Percentiles rank a stretch among this genome's conserved stretches.
Evolutionary conservation across 169 alveolate species (phyloP).

Genomic region (Plasmodium ovale): DNA sequence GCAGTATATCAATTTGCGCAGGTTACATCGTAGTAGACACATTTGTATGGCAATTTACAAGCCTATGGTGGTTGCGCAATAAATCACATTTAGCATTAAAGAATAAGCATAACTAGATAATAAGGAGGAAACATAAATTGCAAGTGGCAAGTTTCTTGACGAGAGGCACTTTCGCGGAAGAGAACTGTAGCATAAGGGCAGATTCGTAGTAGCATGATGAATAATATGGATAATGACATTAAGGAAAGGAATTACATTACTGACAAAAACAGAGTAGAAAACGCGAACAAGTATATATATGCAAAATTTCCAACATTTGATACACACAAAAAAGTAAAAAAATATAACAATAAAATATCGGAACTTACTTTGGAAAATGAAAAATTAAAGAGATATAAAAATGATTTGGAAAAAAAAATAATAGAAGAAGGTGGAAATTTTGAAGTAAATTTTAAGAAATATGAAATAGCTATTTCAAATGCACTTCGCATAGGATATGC

Average conservation of each 20-base stretch:
- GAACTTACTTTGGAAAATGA: constrained; percentile 47
- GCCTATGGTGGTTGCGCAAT: too few relatives aligned
- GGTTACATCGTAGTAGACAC: too few relatives aligned
- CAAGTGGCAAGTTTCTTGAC: too few relatives aligned
- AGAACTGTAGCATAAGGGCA: too few relatives aligned
- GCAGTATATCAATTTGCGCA: too few relatives aligned
- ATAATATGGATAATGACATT: not conserved
- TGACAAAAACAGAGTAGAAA: constrained; percentile 45
- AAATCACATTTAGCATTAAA: too few relatives aligned
- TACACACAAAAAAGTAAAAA: constrained; percentile 54
- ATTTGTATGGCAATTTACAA: too few relatives aligned
- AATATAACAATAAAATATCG: constrained; percentile 61
- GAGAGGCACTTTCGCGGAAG: too few relatives aligned
- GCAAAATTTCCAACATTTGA: constrained; percentile 73
- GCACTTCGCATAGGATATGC: constrained; percentile 61
- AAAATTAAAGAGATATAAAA: constrained; percentile 57
- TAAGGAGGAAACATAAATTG: too few relatives aligned
- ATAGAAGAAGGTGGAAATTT: constrained; percentile 35
- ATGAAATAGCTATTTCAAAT: constrained; percentile 67
- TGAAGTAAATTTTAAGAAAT: constrained; percentile 56
- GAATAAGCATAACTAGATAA: too few relatives aligned
- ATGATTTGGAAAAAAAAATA: constrained; percentile 31
- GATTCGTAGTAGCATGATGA: too few relatives aligned
- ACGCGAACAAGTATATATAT: constrained; percentile 40
- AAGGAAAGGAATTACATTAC: constrained; percentile 15